Conservation (phyloP, 192 early-diverging fungal genomes). For the Physocladia obscura region DNA sequence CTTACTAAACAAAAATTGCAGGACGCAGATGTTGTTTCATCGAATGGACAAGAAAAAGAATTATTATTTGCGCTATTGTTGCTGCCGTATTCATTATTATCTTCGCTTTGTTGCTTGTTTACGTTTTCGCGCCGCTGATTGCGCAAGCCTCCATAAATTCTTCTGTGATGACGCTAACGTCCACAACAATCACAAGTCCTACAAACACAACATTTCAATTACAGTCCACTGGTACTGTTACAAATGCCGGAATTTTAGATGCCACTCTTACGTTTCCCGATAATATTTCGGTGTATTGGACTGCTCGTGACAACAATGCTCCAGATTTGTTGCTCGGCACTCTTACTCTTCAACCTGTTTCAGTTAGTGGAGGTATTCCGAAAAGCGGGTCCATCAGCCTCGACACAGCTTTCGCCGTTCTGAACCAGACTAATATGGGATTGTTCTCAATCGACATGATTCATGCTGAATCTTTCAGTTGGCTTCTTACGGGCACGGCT, state of each 20-base stretch:
- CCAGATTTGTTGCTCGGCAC: constrained; percentile 22
- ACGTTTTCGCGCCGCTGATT: constrained; percentile 20
- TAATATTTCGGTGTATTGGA: constrained; percentile 34
- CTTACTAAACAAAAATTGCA: neutral
- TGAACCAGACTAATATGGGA: constrained; percentile 14
- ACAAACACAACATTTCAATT: constrained; percentile 26
- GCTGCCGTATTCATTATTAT: constrained; percentile 8
- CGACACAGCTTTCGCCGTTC: constrained; percentile 6
- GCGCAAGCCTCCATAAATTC: constrained; percentile 32
- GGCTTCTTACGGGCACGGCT: constrained; percentile 26
- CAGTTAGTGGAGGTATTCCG: constrained; percentile 26
- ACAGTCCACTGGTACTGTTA: constrained; percentile 21
- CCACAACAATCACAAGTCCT: constrained; percentile 23
- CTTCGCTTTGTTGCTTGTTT: neutral
- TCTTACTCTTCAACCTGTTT: constrained; percentile 23
- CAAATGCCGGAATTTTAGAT: constrained; percentile 30
- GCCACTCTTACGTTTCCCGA: constrained; percentile 28
- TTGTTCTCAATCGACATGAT: constrained; percentile 33
- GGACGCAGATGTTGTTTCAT: neutral
- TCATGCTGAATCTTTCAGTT: constrained; percentile 16
- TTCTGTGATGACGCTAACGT: constrained; percentile 27
- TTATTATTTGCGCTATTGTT: neutral
- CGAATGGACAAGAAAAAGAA: neutral
- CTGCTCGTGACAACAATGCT: constrained; percentile 14
- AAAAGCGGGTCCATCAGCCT: constrained; percentile 21